Conservation (phyloP, 441 rosid species). For the Brassica balearica region DNA sequence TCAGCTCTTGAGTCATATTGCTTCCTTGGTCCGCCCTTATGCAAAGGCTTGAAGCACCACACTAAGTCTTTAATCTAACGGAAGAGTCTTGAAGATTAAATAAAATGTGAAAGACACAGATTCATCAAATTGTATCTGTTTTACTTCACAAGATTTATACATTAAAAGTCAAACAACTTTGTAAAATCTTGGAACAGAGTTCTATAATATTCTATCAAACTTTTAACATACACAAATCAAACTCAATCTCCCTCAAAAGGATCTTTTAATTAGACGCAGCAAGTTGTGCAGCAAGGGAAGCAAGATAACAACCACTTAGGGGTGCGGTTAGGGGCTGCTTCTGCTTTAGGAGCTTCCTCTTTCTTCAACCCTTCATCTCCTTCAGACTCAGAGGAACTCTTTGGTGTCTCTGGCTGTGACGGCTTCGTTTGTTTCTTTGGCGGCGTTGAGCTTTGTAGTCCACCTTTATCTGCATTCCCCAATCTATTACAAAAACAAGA, state of each 20-base stretch:
- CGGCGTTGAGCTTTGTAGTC: slow-evolving; percentile 23
- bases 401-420: slow-evolving; percentile 47
- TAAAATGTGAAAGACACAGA: neutral
- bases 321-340: slow-evolving; percentile 19
- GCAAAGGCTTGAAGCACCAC: slow-evolving; percentile 33
- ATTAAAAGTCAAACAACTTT: neutral
- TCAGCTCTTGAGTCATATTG: slow-evolving; percentile 29
- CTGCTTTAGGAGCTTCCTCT: slow-evolving; percentile 37
- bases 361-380: slow-evolving; percentile 15
- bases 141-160: slow-evolving; percentile 39
- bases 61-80: neutral
- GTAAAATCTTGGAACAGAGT: slow-evolving; percentile 40
- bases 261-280: slow-evolving; percentile 14
- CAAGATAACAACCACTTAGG: slow-evolving; percentile 70
- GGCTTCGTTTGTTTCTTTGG: slow-evolving; percentile 35
- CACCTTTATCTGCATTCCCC: slow-evolving; percentile 51
- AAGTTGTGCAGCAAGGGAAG: slow-evolving; percentile 60
- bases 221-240: slow-evolving; percentile 9
- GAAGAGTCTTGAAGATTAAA: slow-evolving; percentile 21
- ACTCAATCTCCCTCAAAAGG: neutral
- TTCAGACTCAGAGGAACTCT: slow-evolving; percentile 27
- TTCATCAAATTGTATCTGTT: slow-evolving; percentile 15
- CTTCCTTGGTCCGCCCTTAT: slow-evolving; percentile 35
- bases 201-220: slow-evolving; percentile 31
- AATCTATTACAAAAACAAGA: no score